phyloP scores from a whole-genome alignment of 2,329 filamentous ascomycete genomes.

The Aspergillus spinulosporus region DNA sequence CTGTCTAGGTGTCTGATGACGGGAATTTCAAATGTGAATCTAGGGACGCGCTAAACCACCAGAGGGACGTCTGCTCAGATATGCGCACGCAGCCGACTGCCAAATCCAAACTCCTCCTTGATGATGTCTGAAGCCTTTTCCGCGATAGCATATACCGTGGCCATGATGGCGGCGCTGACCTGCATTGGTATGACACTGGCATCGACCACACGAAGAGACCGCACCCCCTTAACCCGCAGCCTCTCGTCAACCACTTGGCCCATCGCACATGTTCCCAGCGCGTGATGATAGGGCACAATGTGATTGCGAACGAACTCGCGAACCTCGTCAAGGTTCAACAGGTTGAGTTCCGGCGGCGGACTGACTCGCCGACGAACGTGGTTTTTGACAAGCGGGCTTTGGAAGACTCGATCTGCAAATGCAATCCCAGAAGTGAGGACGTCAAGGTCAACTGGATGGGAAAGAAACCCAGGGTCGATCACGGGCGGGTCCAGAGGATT shows the following conservation, averaged over 20 bases:
- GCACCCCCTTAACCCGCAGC: conserved; percentile 30
- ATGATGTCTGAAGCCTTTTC: conserved; percentile 38
- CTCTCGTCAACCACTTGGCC: conserved; percentile 30
- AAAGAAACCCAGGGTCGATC: no score
- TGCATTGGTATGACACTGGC: conserved; percentile 33
- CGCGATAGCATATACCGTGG: conserved; percentile 35
- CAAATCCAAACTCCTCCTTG: conserved; percentile 23
- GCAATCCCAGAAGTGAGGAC: not conserved
- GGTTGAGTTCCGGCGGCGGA: conserved; percentile 15
- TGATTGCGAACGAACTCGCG: conserved; percentile 19
- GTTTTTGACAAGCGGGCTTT: not conserved
- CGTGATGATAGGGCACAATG: conserved; percentile 15
- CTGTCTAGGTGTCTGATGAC: no score
- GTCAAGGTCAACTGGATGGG: no score
- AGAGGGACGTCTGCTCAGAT: no score
- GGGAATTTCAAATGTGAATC: no score
- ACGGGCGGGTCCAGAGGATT: no score
- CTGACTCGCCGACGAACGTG: no score
- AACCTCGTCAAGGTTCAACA: conserved; percentile 17
- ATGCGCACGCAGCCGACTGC: no score
- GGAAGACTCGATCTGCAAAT: not conserved
- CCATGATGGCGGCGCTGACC: conserved; percentile 30
- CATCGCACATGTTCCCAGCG: conserved; percentile 32
- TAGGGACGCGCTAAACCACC: no score
- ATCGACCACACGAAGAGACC: conserved; percentile 30